Percentiles rank a stretch among this genome's conserved stretches.
These are phyloP conservation scores for Colletotrichum theobromicola DNA, from an alignment of 2,329 filamentous ascomycete genomes.

Conservation along the genomic window DNA sequence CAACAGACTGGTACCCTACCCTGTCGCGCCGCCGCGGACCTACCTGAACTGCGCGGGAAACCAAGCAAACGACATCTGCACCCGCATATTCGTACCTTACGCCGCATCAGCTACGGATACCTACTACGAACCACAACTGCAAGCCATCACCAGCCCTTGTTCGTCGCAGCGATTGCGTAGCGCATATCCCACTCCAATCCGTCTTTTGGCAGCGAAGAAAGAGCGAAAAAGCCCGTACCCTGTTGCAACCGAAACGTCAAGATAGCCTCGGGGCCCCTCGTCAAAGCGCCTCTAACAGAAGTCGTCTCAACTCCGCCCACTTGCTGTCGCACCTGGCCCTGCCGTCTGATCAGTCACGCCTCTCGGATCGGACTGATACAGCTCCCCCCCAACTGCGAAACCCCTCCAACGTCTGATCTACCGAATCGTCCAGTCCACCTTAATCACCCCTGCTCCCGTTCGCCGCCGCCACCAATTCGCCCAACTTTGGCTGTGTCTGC, in stretches of 20 bases:
- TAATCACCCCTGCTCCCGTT: conserved; percentile 3
- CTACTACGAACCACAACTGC: neutral
- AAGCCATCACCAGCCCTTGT: neutral
- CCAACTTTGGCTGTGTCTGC: neutral
- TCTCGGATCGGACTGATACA: conserved; percentile 24
- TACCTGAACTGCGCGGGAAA: neutral
- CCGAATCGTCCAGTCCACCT: conserved; percentile 17
- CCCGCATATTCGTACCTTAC: neutral
- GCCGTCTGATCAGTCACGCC: conserved; percentile 30
- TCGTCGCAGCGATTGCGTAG: neutral
- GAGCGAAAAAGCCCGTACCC: conserved; percentile 26
- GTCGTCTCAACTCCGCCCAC: conserved; percentile 46
- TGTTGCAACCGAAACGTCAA: conserved; percentile 42
- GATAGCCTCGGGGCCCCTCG: conserved; percentile 37
- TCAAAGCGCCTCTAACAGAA: conserved; percentile 50
- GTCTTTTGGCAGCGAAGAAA: neutral
- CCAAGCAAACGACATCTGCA: neutral
- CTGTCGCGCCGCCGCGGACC: neutral
- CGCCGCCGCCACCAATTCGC: conserved; percentile 25
- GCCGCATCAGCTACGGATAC: neutral
- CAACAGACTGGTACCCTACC: conserved; percentile 11
- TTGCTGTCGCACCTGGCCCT: conserved; percentile 28
- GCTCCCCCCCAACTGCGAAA: conserved; percentile 42
- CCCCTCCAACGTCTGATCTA: conserved; percentile 52
- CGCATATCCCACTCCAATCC: neutral